Percentiles rank a stretch among this genome's conserved stretches.
phyloP scores from a whole-genome alignment of 805 yeast genomes.

The Pichia manshurica region DNA sequence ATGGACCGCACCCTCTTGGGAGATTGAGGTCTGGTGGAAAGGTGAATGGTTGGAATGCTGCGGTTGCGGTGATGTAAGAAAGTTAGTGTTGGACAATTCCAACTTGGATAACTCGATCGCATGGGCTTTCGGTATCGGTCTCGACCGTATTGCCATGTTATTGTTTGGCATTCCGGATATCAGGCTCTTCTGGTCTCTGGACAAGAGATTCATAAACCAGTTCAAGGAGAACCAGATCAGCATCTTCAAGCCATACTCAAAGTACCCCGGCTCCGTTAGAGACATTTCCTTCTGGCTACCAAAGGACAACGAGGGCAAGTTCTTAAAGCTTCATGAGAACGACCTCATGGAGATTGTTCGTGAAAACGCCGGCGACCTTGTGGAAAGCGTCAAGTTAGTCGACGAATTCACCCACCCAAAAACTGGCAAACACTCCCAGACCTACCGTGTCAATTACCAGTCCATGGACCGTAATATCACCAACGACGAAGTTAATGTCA shows the following conservation, averaged over 20 bases:
- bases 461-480: slow-evolving; percentile 92
- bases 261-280: slow-evolving; percentile 78
- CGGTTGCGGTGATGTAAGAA: slow-evolving; percentile 88
- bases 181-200: slow-evolving; percentile 84
- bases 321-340: slow-evolving; percentile 58
- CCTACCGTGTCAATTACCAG: slow-evolving; percentile 89
- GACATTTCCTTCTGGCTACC: slow-evolving; percentile 94
- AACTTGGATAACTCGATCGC: slow-evolving; percentile 67
- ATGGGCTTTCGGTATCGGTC: slow-evolving; percentile 97
- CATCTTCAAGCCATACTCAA: slow-evolving; percentile 82
- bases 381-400: slow-evolving; percentile 73
- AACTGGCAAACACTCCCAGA: slow-evolving; percentile 66
- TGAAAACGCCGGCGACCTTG: slow-evolving; percentile 76
- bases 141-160: slow-evolving; percentile 94
- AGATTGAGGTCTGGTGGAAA: slow-evolving; percentile 98
- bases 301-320: slow-evolving; percentile 19
- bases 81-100: slow-evolving; percentile 68
- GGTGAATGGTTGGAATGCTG: slow-evolving; percentile 97
- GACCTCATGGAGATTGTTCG: slow-evolving; percentile 94
- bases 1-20: slow-evolving; percentile 98
- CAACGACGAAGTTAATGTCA: slow-evolving; percentile 71
- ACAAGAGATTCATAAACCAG: slow-evolving; percentile 70
- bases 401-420: slow-evolving; percentile 87
- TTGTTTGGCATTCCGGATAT: slow-evolving; percentile 94
- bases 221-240: slow-evolving; percentile 60